Base-by-base conservation (phyloP, 306 rosid species). In the Acacia melanoxylon region DNA sequence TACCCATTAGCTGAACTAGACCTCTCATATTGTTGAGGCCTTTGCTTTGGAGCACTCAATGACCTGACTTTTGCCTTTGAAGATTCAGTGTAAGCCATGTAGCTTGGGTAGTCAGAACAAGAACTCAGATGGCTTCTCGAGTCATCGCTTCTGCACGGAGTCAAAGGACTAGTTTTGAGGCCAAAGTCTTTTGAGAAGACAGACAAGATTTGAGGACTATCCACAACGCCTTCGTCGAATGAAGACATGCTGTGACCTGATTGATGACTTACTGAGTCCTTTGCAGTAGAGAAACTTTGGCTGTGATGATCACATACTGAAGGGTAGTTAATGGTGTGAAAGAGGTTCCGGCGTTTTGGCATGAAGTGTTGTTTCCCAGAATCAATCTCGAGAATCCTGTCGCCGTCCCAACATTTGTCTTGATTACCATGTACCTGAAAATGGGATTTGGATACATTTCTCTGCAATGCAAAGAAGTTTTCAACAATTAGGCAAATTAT, bases 61-160 rank as follows among this genome's bases (percentile, higher is more conserved):
- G 99, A 93, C 74, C 98, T 87, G 2, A 82, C 88, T 71, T 93
- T 93, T 0, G 99, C 99, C 80, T 83, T 90, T 1, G 99, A 93
- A 35, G 99, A 95, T 85, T 92, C 87, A 0, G 99, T 95, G 75
- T 68, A 91, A 6, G 93, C 90, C 99, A 95, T 95, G 88, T 95
- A 95, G 86, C 81, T 92, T 0, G 97, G 99, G 79, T 87, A 79
- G 48, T 91, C 97, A 0, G 91, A 79, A 73, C 83, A 86, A 8
- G 96, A 91, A 45, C 85, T 86, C 31, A 89, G 37, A 77, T 81
- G 90, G 85, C 88, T 90, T 86, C 85, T 90, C 1, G 93, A 87
- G 13, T 93, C 93, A 58, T 89, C 96, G 20, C 94, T 90, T 80
- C 48, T 93, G 13, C 90, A 75, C 8, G 97, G 95, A 31, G 97